Evolutionary conservation across 768 basidiomycete genomes (phyloP).

Genomic region (Lactifluus hygrophoroides): DNA sequence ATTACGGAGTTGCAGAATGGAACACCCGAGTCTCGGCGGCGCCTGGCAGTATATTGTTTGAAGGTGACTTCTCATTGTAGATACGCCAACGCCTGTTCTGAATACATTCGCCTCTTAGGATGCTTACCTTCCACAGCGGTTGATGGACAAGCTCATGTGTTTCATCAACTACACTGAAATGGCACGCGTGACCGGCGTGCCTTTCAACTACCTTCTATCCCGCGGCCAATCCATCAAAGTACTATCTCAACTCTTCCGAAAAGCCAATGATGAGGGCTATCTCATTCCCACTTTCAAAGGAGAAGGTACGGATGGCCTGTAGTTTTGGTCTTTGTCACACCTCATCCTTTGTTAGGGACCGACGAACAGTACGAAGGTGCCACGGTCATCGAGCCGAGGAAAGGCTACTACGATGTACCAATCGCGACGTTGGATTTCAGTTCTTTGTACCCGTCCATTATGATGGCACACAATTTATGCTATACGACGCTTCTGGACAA

Average conservation of each 20-base stretch:
- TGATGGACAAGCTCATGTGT: constrained; percentile 98
- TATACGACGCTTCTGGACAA: constrained; percentile 94
- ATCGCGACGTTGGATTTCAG: constrained; percentile 99
- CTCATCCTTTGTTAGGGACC: constrained; percentile 41
- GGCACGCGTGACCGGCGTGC: constrained; percentile 99
- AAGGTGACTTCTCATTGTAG: constrained; percentile 50
- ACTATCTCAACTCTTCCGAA: constrained; percentile 88
- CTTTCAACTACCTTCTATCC: constrained; percentile 90
- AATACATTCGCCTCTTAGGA: constrained; percentile 44
- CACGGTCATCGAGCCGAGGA: constrained; percentile 95
- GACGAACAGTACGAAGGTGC: constrained; percentile 99
- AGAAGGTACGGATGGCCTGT: constrained; percentile 48
- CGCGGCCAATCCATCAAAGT: constrained; percentile 99
- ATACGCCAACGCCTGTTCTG: neutral
- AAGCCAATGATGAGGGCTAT: constrained; percentile 87
- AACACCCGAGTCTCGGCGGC: constrained; percentile 83
- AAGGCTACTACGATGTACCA: constrained; percentile 92
- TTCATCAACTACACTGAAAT: constrained; percentile 98
- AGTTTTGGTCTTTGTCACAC: neutral
- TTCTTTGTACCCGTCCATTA: constrained; percentile 97
- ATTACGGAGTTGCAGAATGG: constrained; percentile 98
- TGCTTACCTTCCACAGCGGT: constrained; percentile 92
- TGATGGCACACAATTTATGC: constrained; percentile 99
- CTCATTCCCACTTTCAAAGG: constrained; percentile 77
- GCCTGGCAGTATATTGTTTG: constrained; percentile 94